Evolutionary conservation across 2,329 filamentous ascomycete species (phyloP).

Genomic region (Aspergillus fumigatus): DNA sequence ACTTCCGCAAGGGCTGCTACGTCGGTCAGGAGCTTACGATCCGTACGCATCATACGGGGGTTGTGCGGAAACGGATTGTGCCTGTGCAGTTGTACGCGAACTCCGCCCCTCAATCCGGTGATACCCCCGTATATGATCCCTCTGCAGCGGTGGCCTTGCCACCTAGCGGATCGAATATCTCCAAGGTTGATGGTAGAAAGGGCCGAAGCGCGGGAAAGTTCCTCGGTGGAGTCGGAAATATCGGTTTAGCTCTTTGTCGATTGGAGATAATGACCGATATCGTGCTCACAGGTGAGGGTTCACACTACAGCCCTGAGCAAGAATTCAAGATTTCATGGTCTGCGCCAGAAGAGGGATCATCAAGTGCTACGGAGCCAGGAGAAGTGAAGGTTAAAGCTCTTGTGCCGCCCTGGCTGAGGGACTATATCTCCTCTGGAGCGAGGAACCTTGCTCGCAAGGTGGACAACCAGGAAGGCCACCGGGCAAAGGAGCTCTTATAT

Average conservation of each 20-base stretch:
- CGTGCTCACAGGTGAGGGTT: slow-evolving; percentile 62
- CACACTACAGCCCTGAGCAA: slow-evolving; percentile 55
- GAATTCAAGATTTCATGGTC: slow-evolving; percentile 58
- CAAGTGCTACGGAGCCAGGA: slow-evolving; percentile 25
- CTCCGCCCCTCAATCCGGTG: slow-evolving; percentile 44
- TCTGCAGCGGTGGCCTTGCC: slow-evolving; percentile 25
- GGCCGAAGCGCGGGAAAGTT: slow-evolving; percentile 75
- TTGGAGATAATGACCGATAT: slow-evolving; percentile 88
- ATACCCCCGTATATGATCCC: slow-evolving; percentile 40
- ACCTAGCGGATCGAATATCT: slow-evolving; percentile 48
- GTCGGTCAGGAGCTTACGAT: slow-evolving; percentile 96
- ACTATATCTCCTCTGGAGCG: slow-evolving; percentile 38
- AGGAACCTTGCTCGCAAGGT: slow-evolving; percentile 29
- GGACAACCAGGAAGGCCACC: slow-evolving; percentile 24
- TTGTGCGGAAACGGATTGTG: slow-evolving; percentile 84
- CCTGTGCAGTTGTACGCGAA: slow-evolving; percentile 68
- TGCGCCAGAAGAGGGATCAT: slow-evolving; percentile 40
- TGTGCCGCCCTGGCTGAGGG: slow-evolving; percentile 69
- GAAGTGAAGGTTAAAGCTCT: slow-evolving; percentile 68
- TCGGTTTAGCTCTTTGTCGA: slow-evolving; percentile 81
- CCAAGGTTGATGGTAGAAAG: slow-evolving; percentile 46
- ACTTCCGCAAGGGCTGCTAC: slow-evolving; percentile 96
- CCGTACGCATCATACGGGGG: slow-evolving; percentile 87
- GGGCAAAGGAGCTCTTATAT: slow-evolving; percentile 34
- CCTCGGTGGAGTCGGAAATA: slow-evolving; percentile 72